Conservation (phyloP, 176 grass and related monocot genomes). For the Rhynchospora pubera region DNA sequence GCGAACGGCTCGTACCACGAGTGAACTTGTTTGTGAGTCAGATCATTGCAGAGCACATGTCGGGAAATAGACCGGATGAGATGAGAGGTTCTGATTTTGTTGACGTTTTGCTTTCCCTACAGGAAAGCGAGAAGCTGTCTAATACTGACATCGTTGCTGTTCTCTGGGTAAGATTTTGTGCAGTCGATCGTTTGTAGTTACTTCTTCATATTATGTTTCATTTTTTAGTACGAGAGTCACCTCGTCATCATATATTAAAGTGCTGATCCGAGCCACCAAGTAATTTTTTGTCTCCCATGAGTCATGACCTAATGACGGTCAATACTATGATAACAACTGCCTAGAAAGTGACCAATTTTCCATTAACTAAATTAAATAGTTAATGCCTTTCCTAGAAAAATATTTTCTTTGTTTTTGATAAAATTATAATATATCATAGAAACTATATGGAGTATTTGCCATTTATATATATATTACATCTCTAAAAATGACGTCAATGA, state of each 20-base stretch:
- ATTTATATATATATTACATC: no score
- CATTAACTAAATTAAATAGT: not conserved
- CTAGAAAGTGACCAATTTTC: not conserved
- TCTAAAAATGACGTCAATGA: no score
- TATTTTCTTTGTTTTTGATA: no score
- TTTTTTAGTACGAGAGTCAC: not conserved
- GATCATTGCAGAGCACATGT: constrained; percentile 59
- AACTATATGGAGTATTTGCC: no score
- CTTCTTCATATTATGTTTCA: not conserved
- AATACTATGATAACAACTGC: not conserved
- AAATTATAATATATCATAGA: no score
- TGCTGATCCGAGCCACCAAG: no score
- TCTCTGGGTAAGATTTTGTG: constrained; percentile 53
- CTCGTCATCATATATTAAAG: not conserved
- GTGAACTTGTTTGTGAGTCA: constrained; percentile 58
- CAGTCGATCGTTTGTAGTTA: not conserved
- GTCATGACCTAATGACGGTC: not conserved
- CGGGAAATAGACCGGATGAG: not conserved
- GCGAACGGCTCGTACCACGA: constrained; percentile 42
- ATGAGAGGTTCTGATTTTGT: constrained; percentile 42
- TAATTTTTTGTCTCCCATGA: no score
- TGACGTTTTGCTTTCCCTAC: constrained; percentile 64
- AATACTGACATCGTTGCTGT: constrained; percentile 76
- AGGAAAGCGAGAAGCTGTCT: constrained; percentile 45
- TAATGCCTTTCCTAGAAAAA: not conserved